Evolutionary conservation across 768 basidiomycete genomes (phyloP).

Genomic region (Coprinellus micaceus): DNA sequence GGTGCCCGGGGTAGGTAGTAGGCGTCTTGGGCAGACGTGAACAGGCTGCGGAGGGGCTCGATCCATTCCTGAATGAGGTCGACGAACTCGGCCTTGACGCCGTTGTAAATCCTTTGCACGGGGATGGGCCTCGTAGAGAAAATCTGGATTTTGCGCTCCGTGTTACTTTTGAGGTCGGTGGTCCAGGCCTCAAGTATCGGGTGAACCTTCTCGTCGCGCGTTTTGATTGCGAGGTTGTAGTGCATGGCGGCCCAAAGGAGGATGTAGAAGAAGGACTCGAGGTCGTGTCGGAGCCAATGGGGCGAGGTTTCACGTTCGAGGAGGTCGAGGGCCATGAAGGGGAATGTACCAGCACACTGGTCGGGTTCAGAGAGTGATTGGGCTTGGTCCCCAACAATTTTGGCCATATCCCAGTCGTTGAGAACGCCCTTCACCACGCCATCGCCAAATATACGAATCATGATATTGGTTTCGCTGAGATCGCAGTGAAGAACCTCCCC

Average conservation of each 20-base stretch:
- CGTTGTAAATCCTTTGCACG: background rate
- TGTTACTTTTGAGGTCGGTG: too few species aligned
- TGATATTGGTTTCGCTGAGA: conserved; percentile 29
- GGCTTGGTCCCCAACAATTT: too few species aligned
- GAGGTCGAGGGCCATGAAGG: conserved; percentile 30
- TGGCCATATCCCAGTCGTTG: conserved; percentile 28
- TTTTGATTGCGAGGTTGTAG: background rate
- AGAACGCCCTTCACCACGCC: conserved; percentile 18
- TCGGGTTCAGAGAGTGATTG: too few species aligned
- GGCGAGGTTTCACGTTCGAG: conserved; percentile 2
- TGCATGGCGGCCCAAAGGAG: conserved; percentile 17
- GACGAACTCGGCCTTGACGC: background rate
- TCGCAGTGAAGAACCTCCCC: conserved; percentile 28
- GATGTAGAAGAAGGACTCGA: conserved; percentile 23
- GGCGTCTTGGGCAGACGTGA: background rate
- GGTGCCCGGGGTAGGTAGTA: background rate
- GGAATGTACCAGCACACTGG: conserved; percentile 23
- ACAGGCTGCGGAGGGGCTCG: background rate
- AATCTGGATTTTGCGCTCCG: too few species aligned
- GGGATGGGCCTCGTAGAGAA: too few species aligned
- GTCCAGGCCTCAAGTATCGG: too few species aligned
- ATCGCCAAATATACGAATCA: conserved; percentile 13
- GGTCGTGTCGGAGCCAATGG: conserved; percentile 20
- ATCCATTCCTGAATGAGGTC: background rate
- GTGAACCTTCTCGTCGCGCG: background rate